A percentile compares a stretch with the other conserved stretches of the same genome.
These are phyloP conservation scores for Xylaria castorea DNA, from an alignment of 495 filamentous ascomycete genomes.

Conservation along the genomic window DNA sequence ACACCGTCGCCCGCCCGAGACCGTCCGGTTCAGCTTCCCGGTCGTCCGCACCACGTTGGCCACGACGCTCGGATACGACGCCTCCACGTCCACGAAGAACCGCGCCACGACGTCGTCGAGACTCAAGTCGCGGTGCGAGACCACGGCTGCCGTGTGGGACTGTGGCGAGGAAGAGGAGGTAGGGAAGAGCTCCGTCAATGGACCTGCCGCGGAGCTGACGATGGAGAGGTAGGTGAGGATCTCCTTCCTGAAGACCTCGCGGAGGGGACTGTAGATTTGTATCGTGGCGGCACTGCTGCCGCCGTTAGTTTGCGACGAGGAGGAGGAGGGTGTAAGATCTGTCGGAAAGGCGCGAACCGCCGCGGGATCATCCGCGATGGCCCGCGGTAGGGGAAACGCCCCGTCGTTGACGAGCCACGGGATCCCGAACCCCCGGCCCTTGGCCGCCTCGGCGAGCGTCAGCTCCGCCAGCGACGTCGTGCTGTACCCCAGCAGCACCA, in stretches of 20 bases:
- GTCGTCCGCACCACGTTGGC: slow-evolving; percentile 91
- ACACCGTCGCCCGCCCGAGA: slow-evolving; percentile 37
- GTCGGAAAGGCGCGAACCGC: not conserved
- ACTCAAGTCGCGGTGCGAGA: slow-evolving; percentile 74
- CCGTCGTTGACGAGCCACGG: slow-evolving; percentile 85
- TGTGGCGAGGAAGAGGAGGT: not conserved
- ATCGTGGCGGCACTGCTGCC: slow-evolving; percentile 9
- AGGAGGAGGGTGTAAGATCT: not conserved
- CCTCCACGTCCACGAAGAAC: slow-evolving; percentile 87
- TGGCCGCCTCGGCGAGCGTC: slow-evolving; percentile 84
- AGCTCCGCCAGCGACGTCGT: slow-evolving; percentile 88
- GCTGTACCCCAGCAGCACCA: slow-evolving; percentile 81
- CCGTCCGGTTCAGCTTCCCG: slow-evolving; percentile 67
- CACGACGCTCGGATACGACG: slow-evolving; percentile 88
- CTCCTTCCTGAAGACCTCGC: slow-evolving; percentile 84
- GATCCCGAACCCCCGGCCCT: slow-evolving; percentile 82
- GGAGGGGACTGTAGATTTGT: slow-evolving; percentile 70
- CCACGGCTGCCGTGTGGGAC: slow-evolving; percentile 50
- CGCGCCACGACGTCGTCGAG: slow-evolving; percentile 90
- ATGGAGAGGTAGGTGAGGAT: slow-evolving; percentile 66
- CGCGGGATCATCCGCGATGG: slow-evolving; percentile 40
- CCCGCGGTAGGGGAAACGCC: slow-evolving; percentile 61
- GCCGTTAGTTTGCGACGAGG: not conserved
- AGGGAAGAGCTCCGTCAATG: slow-evolving; percentile 58
- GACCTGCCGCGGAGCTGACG: slow-evolving; percentile 43